Evolutionary conservation across 169 alveolate species (phyloP).

Genomic region (Plasmodium inui): DNA sequence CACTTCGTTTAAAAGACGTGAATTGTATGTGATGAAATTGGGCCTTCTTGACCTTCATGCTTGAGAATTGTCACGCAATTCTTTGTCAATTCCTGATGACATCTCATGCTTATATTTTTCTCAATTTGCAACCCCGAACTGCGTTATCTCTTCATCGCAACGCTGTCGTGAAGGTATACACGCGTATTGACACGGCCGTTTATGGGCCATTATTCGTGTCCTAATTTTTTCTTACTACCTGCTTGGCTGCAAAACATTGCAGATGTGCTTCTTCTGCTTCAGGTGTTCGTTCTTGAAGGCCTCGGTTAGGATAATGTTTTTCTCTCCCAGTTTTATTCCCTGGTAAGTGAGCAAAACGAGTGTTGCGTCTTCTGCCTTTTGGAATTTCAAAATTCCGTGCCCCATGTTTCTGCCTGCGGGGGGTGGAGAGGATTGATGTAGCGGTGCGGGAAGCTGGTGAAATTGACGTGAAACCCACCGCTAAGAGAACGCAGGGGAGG

Average conservation of each 20-base stretch:
- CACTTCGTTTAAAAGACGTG: not conserved
- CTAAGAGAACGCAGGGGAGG: not conserved
- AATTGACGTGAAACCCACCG: not conserved
- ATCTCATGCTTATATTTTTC: not conserved
- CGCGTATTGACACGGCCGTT: not conserved
- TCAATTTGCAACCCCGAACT: not conserved
- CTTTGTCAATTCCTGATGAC: not conserved
- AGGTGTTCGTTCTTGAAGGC: constrained; percentile 67
- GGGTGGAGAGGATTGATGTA: not conserved
- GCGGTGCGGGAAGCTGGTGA: not conserved
- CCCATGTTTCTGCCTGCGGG: constrained; percentile 84
- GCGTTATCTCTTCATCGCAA: not conserved
- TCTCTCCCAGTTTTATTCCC: constrained; percentile 82
- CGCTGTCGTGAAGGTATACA: not conserved
- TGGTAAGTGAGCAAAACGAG: constrained; percentile 78
- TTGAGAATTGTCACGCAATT: not conserved
- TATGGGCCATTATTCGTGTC: not conserved
- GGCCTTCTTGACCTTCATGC: not conserved
- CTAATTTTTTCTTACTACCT: not conserved
- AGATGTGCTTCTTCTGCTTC: constrained; percentile 64
- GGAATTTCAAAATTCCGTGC: constrained; percentile 81
- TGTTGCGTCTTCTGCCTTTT: constrained; percentile 85
- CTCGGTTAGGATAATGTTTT: constrained; percentile 80
- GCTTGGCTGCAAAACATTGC: constrained; percentile 29
- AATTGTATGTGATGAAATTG: not conserved